phyloP scores from a whole-genome alignment of 2,329 filamentous ascomycete species.

The Raffaelea deltoideospora region DNA sequence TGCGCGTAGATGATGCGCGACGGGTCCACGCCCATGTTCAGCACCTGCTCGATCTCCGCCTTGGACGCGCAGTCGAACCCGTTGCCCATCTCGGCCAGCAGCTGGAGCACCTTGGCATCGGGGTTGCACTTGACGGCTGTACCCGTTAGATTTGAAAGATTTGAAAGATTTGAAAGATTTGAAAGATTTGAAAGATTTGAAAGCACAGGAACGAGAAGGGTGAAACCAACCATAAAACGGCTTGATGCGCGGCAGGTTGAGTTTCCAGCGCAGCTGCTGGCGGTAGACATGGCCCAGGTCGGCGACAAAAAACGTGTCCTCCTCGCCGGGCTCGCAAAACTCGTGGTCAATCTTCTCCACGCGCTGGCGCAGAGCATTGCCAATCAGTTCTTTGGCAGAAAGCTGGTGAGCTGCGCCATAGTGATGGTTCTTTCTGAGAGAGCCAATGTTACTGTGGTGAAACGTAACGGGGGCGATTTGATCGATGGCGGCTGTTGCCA shows the following conservation, averaged over 20 bases:
- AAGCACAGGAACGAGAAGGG: background rate
- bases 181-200: no score
- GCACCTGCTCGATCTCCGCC: constrained; percentile 84
- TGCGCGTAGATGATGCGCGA: constrained; percentile 96
- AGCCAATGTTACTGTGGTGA: constrained; percentile 27
- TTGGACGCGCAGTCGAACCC: constrained; percentile 99
- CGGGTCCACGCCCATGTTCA: constrained; percentile 68
- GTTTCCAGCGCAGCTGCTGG: constrained; percentile 97
- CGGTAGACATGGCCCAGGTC: constrained; percentile 97
- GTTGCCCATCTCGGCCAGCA: constrained; percentile 76
- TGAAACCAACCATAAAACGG: constrained; percentile 73
- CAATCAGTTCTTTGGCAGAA: constrained; percentile 65
- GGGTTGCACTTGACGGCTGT: constrained; percentile 97
- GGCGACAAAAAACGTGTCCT: constrained; percentile 96
- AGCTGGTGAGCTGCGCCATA: constrained; percentile 21
- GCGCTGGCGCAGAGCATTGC: constrained; percentile 71
- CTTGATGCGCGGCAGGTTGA: constrained; percentile 79
- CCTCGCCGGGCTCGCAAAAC: constrained; percentile 76
- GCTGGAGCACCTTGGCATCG: constrained; percentile 72
- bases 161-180: no score
- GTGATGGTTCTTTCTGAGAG: constrained; percentile 27
- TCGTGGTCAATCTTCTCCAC: constrained; percentile 76
- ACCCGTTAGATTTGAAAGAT: background rate
- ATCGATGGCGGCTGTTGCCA: constrained; percentile 44
- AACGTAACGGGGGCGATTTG: constrained; percentile 34